A percentile compares a stretch with the other conserved stretches of the same genome.
These are phyloP conservation scores for Rhodotorula mucilaginosa DNA, from an alignment of 1,284 basidiomycete genomes.

Conservation along the genomic window DNA sequence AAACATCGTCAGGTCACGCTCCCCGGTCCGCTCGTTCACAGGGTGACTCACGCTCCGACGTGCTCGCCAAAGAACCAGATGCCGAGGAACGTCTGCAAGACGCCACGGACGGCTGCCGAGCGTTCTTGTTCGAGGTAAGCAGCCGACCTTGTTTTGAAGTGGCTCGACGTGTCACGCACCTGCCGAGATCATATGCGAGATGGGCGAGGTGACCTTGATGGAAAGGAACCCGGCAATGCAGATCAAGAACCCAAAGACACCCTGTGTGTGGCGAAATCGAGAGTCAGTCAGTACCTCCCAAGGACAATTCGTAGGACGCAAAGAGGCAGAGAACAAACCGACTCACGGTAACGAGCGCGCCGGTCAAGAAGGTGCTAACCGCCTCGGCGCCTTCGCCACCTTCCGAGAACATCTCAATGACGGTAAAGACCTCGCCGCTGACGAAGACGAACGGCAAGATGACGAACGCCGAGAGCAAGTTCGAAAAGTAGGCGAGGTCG, in stretches of 20 bases:
- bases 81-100: slow-evolving; percentile 71
- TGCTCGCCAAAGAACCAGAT: slow-evolving; percentile 71
- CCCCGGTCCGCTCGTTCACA: too few species aligned
- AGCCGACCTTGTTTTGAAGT: slow-evolving; percentile 46
- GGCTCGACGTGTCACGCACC: slow-evolving; percentile 55
- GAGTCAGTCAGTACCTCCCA: not conserved
- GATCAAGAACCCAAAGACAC: slow-evolving; percentile 79
- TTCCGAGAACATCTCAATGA: slow-evolving; percentile 61
- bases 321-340: not conserved
- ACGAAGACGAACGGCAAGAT: slow-evolving; percentile 66
- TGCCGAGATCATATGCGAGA: slow-evolving; percentile 87
- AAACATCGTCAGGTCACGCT: not conserved
- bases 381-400: slow-evolving; percentile 50
- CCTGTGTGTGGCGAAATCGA: slow-evolving; percentile 53
- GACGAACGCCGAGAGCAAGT: slow-evolving; percentile 64
- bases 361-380: slow-evolving; percentile 68
- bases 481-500: slow-evolving; percentile 78
- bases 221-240: slow-evolving; percentile 81
- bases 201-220: slow-evolving; percentile 86
- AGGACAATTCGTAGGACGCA: not conserved
- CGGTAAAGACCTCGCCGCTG: slow-evolving; percentile 65
- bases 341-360: slow-evolving; percentile 70
- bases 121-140: not conserved
- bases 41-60: slow-evolving; percentile 63
- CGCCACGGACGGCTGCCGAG: slow-evolving; percentile 64